These are phyloP conservation scores for Darksidea phi DNA, from an alignment of 495 filamentous ascomycete genomes.

Conservation along the genomic window DNA sequence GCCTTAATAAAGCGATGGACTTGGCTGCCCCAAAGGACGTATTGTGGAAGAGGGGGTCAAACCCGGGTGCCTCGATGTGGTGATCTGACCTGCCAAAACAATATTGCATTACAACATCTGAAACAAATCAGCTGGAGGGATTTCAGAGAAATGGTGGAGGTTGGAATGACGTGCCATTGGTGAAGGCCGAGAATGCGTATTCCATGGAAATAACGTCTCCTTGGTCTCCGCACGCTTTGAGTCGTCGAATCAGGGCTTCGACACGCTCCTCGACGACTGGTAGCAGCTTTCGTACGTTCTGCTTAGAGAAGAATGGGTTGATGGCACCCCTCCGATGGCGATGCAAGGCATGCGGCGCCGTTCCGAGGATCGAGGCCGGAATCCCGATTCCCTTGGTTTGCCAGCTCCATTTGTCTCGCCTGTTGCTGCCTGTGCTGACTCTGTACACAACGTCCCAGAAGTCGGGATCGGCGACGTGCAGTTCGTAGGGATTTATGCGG, in stretches of 20 bases:
- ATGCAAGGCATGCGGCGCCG: slow-evolving; percentile 13
- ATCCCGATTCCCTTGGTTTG: slow-evolving; percentile 15
- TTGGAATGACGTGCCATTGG: neutral
- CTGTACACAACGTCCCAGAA: slow-evolving; percentile 34
- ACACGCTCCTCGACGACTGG: slow-evolving; percentile 49
- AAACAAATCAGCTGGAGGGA: neutral
- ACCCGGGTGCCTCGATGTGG: slow-evolving; percentile 17
- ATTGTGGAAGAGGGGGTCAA: slow-evolving; percentile 18
- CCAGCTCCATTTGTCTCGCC: slow-evolving; percentile 26
- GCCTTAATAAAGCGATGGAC: slow-evolving; percentile 11
- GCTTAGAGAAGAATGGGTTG: slow-evolving; percentile 54
- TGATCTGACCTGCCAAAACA: slow-evolving; percentile 23
- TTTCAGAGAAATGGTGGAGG: too few relatives aligned
- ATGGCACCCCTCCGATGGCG: neutral
- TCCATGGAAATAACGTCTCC: slow-evolving; percentile 7
- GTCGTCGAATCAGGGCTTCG: slow-evolving; percentile 40
- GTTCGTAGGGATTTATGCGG: slow-evolving; percentile 39
- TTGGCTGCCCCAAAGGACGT: slow-evolving; percentile 21
- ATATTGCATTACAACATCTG: slow-evolving; percentile 24
- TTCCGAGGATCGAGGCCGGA: neutral
- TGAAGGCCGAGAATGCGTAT: slow-evolving; percentile 15
- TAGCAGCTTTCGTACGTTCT: slow-evolving; percentile 45
- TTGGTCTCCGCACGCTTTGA: neutral
- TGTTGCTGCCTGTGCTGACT: neutral
- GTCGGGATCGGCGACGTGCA: slow-evolving; percentile 36